Evolutionary conservation across 208 protist genomes (phyloP).

Genomic region (Borovskyia barvae): DNA sequence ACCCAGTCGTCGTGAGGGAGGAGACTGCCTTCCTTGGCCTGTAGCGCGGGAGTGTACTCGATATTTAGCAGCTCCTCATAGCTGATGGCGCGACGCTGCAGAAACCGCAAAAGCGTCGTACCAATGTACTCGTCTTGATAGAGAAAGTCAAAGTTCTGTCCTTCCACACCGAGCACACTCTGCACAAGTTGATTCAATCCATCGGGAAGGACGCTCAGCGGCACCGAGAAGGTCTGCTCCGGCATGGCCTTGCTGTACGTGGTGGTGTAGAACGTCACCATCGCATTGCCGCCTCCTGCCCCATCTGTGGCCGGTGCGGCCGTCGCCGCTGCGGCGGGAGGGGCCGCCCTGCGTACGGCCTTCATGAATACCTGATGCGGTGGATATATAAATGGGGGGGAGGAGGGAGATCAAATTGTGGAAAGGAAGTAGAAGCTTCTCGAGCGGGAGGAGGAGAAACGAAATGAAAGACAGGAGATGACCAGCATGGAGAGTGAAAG

Average conservation of each 20-base stretch:
- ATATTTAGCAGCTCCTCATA: slow-evolving; percentile 78
- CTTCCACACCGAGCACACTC: slow-evolving; percentile 47
- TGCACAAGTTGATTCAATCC: slow-evolving; percentile 70
- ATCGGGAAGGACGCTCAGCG: slow-evolving; percentile 60
- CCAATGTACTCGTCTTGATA: slow-evolving; percentile 81
- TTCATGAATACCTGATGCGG: too few species aligned
- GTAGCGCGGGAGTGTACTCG: slow-evolving; percentile 83
- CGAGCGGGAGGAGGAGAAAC: too few species aligned
- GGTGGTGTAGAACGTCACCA: slow-evolving; percentile 80
- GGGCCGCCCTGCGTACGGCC: too few species aligned
- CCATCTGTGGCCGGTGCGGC: slow-evolving; percentile 5
- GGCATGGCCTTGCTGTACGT: slow-evolving; percentile 70
- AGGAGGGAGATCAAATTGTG: too few species aligned
- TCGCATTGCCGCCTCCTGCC: slow-evolving; percentile 41
- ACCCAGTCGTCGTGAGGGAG: slow-evolving; percentile 90
- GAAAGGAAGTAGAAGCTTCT: too few species aligned
- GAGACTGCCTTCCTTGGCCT: slow-evolving; percentile 74
- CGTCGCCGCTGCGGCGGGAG: too few species aligned
- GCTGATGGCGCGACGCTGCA: slow-evolving; percentile 63
- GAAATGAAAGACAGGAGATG: too few species aligned
- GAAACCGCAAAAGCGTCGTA: slow-evolving; percentile 71
- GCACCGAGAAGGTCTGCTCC: slow-evolving; percentile 73
- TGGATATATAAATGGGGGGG: too few species aligned
- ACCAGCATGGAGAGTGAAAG: too few species aligned
- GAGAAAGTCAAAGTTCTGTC: slow-evolving; percentile 74